phyloP scores from a whole-genome alignment of 2,329 filamentous ascomycete species.

The Fusarium avenaceum region DNA sequence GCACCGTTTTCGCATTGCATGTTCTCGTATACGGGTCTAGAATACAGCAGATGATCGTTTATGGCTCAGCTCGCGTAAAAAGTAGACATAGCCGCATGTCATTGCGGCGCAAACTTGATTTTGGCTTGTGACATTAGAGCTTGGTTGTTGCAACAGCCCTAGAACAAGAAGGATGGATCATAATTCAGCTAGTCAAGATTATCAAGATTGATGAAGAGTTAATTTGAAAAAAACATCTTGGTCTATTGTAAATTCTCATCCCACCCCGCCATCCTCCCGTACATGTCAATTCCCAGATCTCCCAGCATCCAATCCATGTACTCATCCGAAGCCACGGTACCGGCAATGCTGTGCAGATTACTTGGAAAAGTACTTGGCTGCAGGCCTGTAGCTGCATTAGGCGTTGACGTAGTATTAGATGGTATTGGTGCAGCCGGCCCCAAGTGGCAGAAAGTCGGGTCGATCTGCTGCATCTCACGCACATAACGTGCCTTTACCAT shows the following conservation, averaged over 20 bases:
- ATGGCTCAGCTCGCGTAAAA: neutral
- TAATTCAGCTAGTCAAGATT: too few relatives aligned
- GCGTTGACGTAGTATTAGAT: accelerated
- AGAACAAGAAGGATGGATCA: too few relatives aligned
- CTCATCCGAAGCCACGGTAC: neutral
- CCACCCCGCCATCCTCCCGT: neutral
- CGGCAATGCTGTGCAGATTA: accelerated
- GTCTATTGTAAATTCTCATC: neutral
- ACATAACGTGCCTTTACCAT: slow-evolving; percentile 3
- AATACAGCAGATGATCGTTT: neutral
- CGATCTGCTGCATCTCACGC: neutral
- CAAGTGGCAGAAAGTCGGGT: neutral
- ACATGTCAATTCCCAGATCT: neutral
- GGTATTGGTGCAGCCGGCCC: neutral
- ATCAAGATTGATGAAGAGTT: too few relatives aligned
- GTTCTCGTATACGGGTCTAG: neutral
- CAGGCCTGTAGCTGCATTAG: accelerated
- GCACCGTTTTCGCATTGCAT: neutral
- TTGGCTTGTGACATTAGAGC: too few relatives aligned
- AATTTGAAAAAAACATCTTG: neutral
- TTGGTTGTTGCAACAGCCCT: too few relatives aligned
- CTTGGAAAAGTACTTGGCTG: neutral
- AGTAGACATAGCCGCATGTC: neutral
- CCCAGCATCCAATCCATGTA: slow-evolving; percentile 6
- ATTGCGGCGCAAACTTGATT: neutral